Evolutionary conservation across 2,329 filamentous ascomycete species (phyloP).

Genomic region (Xylaria sp.): DNA sequence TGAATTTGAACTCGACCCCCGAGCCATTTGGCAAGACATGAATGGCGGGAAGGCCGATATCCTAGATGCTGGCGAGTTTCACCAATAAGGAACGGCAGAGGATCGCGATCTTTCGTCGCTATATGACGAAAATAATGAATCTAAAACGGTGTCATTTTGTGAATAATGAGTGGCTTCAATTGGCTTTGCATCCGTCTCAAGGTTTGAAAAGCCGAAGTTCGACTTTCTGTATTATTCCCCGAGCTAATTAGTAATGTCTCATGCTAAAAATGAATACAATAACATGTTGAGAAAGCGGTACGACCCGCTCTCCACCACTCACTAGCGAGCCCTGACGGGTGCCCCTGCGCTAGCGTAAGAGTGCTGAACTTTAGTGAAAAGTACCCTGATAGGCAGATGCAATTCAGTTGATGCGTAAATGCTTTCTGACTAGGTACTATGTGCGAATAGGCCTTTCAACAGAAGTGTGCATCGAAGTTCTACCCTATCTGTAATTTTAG

Average conservation of each 20-base stretch:
- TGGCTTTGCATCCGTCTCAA: neutral
- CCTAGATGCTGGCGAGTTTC: conserved; percentile 59
- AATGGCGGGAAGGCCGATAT: conserved; percentile 58
- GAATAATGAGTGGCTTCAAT: neutral
- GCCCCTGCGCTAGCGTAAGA: too few species aligned
- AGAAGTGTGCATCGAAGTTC: too few species aligned
- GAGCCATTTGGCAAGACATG: conserved; percentile 59
- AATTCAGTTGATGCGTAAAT: too few species aligned
- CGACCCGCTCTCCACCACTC: neutral
- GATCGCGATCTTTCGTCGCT: neutral
- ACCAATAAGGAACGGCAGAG: conserved; percentile 35
- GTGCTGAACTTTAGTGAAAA: neutral
- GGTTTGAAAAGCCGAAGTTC: neutral
- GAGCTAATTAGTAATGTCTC: neutral
- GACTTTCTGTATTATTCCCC: neutral
- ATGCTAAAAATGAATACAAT: neutral
- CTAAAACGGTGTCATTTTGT: neutral
- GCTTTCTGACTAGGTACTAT: too few species aligned
- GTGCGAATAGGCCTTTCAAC: too few species aligned
- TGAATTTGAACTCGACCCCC: conserved; percentile 52
- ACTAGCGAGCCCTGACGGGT: neutral
- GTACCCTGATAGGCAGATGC: neutral
- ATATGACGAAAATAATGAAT: neutral
- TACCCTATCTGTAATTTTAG: too few species aligned
- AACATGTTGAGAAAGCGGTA: neutral